Evolutionary conservation across 2,329 filamentous ascomycete species (phyloP), one percentile per base, ranked within the genome.

Genomic region (Parastagonospora nodorum): DNA sequence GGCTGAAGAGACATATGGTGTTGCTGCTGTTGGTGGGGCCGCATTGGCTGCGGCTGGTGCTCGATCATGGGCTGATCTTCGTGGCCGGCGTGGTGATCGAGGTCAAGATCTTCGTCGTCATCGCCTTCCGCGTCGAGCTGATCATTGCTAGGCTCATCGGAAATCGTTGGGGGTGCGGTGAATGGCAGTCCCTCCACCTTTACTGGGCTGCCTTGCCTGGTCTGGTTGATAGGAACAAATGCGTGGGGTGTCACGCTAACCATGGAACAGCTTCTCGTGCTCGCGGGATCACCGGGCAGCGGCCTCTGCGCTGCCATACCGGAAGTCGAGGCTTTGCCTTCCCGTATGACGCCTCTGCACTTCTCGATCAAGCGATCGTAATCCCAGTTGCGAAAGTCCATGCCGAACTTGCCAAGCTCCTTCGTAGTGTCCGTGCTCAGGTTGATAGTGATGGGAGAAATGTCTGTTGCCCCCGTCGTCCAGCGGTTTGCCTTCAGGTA

Each of bases 351-450:
- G 11, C 50, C 55, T 45, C 66, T 69, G 70, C 74, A 76, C 58
- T 75, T 75, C 29, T 75, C 73, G 32, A 75, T 66, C 30, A 76
- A 53, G 40, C 67, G 69, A 46, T 75, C 73, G 50, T 74, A 75
- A 56, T 75, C 72, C 72, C 72, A 76, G 43, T 73, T 72, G 44
- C 70, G 64, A 35, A 68, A 67, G 48, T 75, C 72, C 59, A 73
- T 64, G 45, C 67, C 64, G 32, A 69, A 66, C 48, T 67, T 73
- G 10, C 64, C 60, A 24, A 75, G 63, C 64, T 78, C 75, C 43
- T 67, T 71, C 43, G 75, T 64, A 7, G 73, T 70, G 12, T 75
- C 67, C 1, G 62, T 48, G 12, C 73, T 60, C 4, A 78, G 56
- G 9, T 69, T 68, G 27, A 77, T 67, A 31, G 63, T 74, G 41